phyloP scores from a whole-genome alignment of 768 basidiomycete genomes.

The Gyrodon lividus region DNA sequence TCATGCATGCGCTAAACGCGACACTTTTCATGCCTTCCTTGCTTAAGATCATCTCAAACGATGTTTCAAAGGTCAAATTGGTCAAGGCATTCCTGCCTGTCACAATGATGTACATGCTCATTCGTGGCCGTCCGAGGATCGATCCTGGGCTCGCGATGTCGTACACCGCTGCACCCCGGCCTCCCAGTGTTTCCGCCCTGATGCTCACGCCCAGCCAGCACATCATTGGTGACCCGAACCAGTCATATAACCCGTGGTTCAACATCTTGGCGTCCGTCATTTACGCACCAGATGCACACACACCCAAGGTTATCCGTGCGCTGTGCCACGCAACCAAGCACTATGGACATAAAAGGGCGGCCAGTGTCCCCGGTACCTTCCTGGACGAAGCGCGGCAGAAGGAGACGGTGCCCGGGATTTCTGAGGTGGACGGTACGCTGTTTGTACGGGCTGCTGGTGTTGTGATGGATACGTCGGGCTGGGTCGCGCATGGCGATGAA shows the following conservation, averaged over 20 bases:
- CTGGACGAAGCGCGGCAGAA: conserved; percentile 27
- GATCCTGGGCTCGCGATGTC: conserved; percentile 46
- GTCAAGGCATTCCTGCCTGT: conserved; percentile 43
- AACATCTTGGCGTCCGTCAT: conserved; percentile 43
- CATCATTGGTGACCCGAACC: conserved; percentile 36
- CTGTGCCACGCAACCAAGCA: conserved; percentile 47
- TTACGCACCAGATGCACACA: conserved; percentile 54
- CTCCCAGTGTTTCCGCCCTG: conserved; percentile 25
- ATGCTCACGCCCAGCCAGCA: conserved; percentile 8
- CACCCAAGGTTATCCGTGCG: conserved; percentile 48
- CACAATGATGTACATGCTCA: conserved; percentile 34
- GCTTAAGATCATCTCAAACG: conserved; percentile 31
- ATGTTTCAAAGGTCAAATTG: conserved; percentile 42
- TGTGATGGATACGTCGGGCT: conserved; percentile 54
- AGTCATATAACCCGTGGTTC: conserved; percentile 53
- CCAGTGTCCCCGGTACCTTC: conserved; percentile 44
- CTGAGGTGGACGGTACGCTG: conserved; percentile 51
- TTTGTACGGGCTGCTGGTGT: conserved; percentile 59
- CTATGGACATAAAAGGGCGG: conserved; percentile 43
- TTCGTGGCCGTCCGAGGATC: conserved; percentile 57
- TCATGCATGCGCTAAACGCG: conserved; percentile 58
- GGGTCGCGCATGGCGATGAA: conserved; percentile 51
- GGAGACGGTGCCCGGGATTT: conserved; percentile 47
- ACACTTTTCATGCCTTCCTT: conserved; percentile 49
- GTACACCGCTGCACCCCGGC: conserved; percentile 41